These are phyloP conservation scores for Fusarium cyanostomum DNA, from an alignment of 2,329 filamentous ascomycete species.

Conservation along the genomic window DNA sequence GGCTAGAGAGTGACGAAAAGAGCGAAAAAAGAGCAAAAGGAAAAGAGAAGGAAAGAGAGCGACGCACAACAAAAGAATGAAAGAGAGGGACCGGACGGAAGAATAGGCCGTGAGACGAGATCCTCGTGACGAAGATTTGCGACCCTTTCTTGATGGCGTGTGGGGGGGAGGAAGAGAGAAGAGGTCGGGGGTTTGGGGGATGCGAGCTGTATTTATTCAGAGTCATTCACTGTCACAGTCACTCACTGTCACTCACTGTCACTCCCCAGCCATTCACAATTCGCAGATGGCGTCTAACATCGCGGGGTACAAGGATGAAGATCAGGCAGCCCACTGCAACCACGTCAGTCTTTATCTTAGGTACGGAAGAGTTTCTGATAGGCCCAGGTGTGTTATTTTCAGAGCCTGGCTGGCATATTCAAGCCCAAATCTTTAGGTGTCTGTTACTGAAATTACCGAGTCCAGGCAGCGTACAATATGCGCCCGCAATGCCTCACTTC, in stretches of 20 bases:
- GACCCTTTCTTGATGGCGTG: conserved; percentile 66
- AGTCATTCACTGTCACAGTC: too few relatives aligned
- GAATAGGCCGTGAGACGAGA: conserved; percentile 59
- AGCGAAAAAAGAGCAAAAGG: conserved; percentile 51
- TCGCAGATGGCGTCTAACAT: conserved; percentile 5
- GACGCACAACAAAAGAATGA: conserved; percentile 54
- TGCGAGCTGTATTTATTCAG: conserved; percentile 40
- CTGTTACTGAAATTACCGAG: conserved; percentile 8
- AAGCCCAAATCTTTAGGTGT: conserved; percentile 12
- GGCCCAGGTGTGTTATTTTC: conserved; percentile 10
- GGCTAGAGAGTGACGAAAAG: conserved; percentile 64
- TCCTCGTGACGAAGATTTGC: conserved; percentile 64
- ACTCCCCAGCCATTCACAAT: conserved; percentile 24
- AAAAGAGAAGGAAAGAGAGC: conserved; percentile 46
- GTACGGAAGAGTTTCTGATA: conserved; percentile 3
- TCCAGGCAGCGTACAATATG: conserved; percentile 2
- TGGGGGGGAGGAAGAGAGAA: conserved; percentile 59
- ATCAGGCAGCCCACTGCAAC: conserved; percentile 16
- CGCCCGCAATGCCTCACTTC: conserved; percentile 2
- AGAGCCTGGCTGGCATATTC: neutral
- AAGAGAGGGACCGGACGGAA: conserved; percentile 66
- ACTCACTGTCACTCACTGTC: conserved; percentile 1
- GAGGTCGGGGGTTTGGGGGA: conserved; percentile 22
- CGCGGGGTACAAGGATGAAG: conserved; percentile 24
- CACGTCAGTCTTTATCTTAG: conserved; percentile 10